Evolutionary conservation across 768 basidiomycete genomes (phyloP), one percentile per base, ranked within the genome.

Genomic region (Cystofilobasidium capitatum): DNA sequence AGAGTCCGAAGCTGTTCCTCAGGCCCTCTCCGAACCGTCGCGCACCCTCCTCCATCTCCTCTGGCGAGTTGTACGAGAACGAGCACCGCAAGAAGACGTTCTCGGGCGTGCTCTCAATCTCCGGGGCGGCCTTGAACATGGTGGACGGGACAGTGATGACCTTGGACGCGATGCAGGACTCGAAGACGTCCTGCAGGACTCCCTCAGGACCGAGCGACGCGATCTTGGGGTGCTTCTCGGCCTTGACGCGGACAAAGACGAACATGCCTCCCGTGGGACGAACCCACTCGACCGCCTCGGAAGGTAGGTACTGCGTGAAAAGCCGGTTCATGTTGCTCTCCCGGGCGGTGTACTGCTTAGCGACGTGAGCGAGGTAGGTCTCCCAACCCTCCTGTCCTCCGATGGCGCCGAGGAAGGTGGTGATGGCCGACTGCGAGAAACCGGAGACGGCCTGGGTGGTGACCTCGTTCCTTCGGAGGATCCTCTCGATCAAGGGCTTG

Each of bases 21-120:
- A 65, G 5, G 12, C 54, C 67, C 17, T 24, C 44, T 0, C 67
- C 67, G 44, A 69, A 40, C n/a, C 67, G 36, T 12, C 55, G n/a
- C 0, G 67, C 67, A 4, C 67, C 67, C 62, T 69, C 67, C 13
- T 58, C 67, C 35, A 69, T 58, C 62, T 69, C 62, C 44, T 44
- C 51, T 2, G 29, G 31, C 24, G 39, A n/a, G 12, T 39, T 40
- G 40, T 57, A 69, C 9, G 35, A 40, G 62, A 69, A 69, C 9
- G 39, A 45, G 36, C 40, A 42, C 26, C 67, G 40, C 31, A 69
- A 29, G 54, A 33, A 57, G 33, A 69, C 57, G 39, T 64, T 45
- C 13, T 57, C 40, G 31, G 51, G 51, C 51, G 26, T 58, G 22
- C 33, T 54, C 12, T 24, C 20, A n/a, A 26, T 26, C 49, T 16